Percentiles rank a stretch among this genome's conserved stretches.
Evolutionary conservation across 2,329 filamentous ascomycete species (phyloP).

Genomic region (Apiospora kogelbergensis): DNA sequence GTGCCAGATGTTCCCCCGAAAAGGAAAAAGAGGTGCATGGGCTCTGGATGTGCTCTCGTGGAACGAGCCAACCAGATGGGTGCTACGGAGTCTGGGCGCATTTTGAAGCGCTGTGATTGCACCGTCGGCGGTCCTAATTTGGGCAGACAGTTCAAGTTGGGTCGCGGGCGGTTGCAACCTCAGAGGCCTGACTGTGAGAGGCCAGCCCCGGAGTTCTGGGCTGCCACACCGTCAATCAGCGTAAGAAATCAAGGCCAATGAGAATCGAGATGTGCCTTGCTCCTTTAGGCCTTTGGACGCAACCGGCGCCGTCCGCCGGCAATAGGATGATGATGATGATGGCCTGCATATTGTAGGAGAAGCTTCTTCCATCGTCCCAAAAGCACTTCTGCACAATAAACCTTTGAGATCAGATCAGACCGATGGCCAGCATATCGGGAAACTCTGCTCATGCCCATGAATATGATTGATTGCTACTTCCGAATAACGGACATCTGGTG

Average conservation of each 20-base stretch:
- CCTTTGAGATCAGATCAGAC: not conserved
- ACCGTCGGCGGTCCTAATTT: not conserved
- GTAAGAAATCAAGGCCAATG: not conserved
- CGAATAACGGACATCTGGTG: no score
- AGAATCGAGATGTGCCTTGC: not conserved
- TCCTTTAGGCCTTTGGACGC: not conserved
- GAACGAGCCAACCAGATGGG: constrained; percentile 8
- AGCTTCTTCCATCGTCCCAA: not conserved
- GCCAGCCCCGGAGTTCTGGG: not conserved
- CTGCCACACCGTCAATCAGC: not conserved
- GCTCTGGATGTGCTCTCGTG: not conserved
- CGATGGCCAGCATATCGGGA: not conserved
- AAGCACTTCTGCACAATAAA: not conserved
- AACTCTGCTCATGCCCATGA: not conserved
- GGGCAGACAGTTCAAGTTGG: constrained; percentile 9
- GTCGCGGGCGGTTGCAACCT: constrained; percentile 7
- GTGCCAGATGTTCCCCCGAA: not conserved
- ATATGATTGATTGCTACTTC: no score
- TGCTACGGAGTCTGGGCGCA: not conserved
- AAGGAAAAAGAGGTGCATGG: not conserved
- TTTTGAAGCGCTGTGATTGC: constrained; percentile 15
- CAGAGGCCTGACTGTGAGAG: not conserved
- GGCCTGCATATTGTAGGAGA: not conserved
- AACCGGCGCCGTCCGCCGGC: not conserved
- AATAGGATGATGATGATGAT: not conserved